A percentile compares a stretch with the other conserved stretches of the same genome.
Conservation (phyloP, 2,329 filamentous ascomycete species). For the Myriangium duriaei region DNA sequence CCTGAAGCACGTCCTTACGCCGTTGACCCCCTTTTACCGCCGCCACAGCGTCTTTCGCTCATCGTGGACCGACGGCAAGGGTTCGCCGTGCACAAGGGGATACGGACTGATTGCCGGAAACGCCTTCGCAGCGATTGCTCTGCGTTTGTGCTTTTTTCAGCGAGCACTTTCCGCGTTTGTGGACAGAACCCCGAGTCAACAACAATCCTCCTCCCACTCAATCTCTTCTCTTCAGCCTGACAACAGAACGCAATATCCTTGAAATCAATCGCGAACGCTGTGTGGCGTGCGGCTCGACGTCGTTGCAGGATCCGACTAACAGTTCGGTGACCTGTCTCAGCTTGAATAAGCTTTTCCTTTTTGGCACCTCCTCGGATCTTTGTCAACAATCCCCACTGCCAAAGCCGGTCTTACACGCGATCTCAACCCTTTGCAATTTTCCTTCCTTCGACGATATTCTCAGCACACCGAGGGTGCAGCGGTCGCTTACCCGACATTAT, state of each 20-base stretch:
- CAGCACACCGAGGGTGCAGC: too few relatives aligned
- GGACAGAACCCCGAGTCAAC: slow-evolving; percentile 1
- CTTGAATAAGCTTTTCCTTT: slow-evolving; percentile 9
- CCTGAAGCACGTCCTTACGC: too few relatives aligned
- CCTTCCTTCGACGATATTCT: too few relatives aligned
- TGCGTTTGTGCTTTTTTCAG: slow-evolving; percentile 9
- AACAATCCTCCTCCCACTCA: slow-evolving; percentile 6
- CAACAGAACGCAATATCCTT: too few relatives aligned
- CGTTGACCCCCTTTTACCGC: not conserved
- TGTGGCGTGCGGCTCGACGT: too few relatives aligned
- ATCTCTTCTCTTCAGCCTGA: too few relatives aligned
- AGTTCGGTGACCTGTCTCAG: slow-evolving; percentile 8
- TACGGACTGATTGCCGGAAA: not conserved
- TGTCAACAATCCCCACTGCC: slow-evolving; percentile 10
- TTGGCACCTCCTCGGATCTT: slow-evolving; percentile 5
- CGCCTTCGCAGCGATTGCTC: not conserved
- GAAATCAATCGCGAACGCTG: too few relatives aligned
- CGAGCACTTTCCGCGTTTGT: slow-evolving; percentile 4
- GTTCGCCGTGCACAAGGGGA: not conserved
- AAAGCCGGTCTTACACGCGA: slow-evolving; percentile 8
- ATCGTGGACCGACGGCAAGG: not conserved
- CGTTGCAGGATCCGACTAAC: slow-evolving; percentile 1
- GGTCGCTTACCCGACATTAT: too few relatives aligned
- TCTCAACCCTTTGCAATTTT: not conserved
- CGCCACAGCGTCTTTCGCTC: not conserved